phyloP scores from a whole-genome alignment of 495 filamentous ascomycete genomes.

The Mytilinidion resinicola region DNA sequence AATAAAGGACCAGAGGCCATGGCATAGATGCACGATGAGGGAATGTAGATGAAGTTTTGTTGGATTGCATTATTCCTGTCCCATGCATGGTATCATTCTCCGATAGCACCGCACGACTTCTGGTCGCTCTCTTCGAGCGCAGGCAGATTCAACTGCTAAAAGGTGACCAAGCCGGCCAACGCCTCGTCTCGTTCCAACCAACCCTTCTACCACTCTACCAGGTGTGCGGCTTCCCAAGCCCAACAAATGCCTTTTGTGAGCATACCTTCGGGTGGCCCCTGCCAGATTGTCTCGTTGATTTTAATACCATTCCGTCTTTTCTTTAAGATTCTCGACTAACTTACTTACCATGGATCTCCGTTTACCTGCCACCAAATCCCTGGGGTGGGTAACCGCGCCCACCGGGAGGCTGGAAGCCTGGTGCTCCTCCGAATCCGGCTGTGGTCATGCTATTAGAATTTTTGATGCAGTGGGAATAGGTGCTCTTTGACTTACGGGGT shows the following conservation, averaged over 20 bases:
- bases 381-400: conserved; percentile 67
- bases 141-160: too few species aligned
- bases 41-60: neutral
- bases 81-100: conserved; percentile 2
- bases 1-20: too few species aligned
- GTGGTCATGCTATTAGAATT: conserved; percentile 27
- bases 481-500: conserved; percentile 16
- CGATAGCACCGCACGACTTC: neutral
- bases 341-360: neutral
- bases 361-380: conserved; percentile 72
- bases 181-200: too few species aligned
- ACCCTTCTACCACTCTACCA: too few species aligned
- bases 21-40: too few species aligned
- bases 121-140: neutral
- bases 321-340: neutral
- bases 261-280: too few species aligned
- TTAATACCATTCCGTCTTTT: too few species aligned
- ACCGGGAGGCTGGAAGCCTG: conserved; percentile 58
- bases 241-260: too few species aligned
- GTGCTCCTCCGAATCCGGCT: conserved; percentile 62
- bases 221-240: too few species aligned
- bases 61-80: neutral
- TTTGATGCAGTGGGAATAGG: neutral
- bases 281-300: too few species aligned
- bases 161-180: too few species aligned